Evolutionary conservation across 1,139 yeast species (phyloP).

Genomic region (Diutina sp.): DNA sequence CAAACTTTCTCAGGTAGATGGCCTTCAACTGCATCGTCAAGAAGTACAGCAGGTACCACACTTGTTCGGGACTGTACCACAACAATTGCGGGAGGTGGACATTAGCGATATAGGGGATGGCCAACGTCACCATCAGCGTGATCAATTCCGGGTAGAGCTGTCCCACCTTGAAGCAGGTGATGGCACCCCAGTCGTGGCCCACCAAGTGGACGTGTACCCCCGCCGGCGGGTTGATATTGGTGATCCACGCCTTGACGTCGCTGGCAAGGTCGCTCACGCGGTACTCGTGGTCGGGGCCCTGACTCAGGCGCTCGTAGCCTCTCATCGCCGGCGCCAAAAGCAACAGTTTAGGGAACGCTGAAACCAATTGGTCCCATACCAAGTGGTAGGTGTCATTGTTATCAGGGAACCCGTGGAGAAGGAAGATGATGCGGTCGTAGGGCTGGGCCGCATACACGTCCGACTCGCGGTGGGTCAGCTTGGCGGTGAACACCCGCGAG

Average conservation of each 20-base stretch:
- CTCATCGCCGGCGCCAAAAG: slow-evolving; percentile 26
- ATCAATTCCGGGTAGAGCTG: slow-evolving; percentile 22
- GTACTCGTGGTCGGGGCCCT: slow-evolving; percentile 16
- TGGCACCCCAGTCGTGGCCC: slow-evolving; percentile 39
- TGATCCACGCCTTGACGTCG: slow-evolving; percentile 25
- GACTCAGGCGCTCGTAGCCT: slow-evolving; percentile 28
- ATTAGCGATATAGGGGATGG: slow-evolving; percentile 26
- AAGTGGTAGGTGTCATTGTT: slow-evolving; percentile 17
- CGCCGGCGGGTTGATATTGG: slow-evolving; percentile 7
- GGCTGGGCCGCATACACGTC: not conserved
- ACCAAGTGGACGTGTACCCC: slow-evolving; percentile 25
- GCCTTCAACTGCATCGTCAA: slow-evolving; percentile 24
- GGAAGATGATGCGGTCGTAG: slow-evolving; percentile 13
- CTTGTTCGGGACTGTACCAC: slow-evolving; percentile 21
- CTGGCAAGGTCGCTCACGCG: slow-evolving; percentile 18
- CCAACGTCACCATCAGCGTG: slow-evolving; percentile 23
- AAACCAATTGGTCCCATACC: not conserved
- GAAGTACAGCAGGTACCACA: slow-evolving; percentile 25
- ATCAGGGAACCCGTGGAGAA: slow-evolving; percentile 35
- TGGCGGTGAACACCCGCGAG: not conserved
- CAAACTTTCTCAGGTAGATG: slow-evolving; percentile 14
- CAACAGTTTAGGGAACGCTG: slow-evolving; percentile 9
- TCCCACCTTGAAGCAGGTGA: slow-evolving; percentile 23
- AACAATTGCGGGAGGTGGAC: slow-evolving; percentile 16
- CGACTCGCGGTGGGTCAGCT: slow-evolving; percentile 1